Conservation (phyloP, 2,329 filamentous ascomycete genomes). For the Phaeomoniella chlamydospora region DNA sequence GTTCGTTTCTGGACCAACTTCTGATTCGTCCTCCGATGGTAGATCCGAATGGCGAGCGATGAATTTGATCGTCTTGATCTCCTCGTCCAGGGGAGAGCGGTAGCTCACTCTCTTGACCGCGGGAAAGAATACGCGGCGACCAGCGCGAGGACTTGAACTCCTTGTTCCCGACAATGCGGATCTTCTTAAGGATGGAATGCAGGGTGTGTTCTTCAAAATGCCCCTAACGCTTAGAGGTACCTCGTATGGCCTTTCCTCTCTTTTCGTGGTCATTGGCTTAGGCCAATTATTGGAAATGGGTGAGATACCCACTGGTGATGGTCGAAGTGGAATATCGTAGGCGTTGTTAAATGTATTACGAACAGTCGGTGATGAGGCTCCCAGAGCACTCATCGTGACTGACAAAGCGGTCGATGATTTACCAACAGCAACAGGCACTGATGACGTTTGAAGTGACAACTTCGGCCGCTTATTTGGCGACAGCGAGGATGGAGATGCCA, state of each 20-base stretch:
- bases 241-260: constrained; percentile 20
- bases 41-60: constrained; percentile 42
- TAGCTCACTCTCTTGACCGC: constrained; percentile 44
- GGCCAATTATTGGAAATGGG: constrained; percentile 7
- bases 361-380: constrained; percentile 40
- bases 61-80: constrained; percentile 42
- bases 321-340: constrained; percentile 30
- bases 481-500: neutral
- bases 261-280: constrained; percentile 7
- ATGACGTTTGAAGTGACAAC: constrained; percentile 44
- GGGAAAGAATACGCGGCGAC: constrained; percentile 33
- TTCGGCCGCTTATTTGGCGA: constrained; percentile 32
- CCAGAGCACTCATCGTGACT: constrained; percentile 33
- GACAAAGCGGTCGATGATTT: constrained; percentile 38
- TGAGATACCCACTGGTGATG: constrained; percentile 20
- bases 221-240: constrained; percentile 27
- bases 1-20: constrained; percentile 1
- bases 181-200: constrained; percentile 17
- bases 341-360: constrained; percentile 49
- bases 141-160: constrained; percentile 17
- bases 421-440: constrained; percentile 34
- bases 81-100: constrained; percentile 39
- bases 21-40: constrained; percentile 7
- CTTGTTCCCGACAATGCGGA: constrained; percentile 24
- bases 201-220: constrained; percentile 32